These are phyloP conservation scores for Yueomyces sinensis DNA, from an alignment of 805 yeast species.

Conservation along the genomic window DNA sequence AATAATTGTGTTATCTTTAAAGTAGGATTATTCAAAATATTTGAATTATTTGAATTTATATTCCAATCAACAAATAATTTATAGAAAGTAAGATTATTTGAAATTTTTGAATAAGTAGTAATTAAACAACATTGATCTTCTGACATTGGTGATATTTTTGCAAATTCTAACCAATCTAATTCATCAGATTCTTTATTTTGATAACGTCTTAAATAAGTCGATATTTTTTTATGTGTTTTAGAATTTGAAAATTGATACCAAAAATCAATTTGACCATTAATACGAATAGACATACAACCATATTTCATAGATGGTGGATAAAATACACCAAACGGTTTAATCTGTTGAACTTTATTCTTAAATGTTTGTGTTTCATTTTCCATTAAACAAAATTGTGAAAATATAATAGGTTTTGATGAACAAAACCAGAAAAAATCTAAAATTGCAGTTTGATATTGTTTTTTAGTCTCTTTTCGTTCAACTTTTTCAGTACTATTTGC, in stretches of 20 bases:
- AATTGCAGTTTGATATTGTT: slow-evolving; percentile 21
- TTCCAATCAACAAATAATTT: slow-evolving; percentile 23
- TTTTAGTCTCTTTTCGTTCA: slow-evolving; percentile 27
- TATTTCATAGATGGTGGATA: slow-evolving; percentile 27
- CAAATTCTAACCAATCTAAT: slow-evolving; percentile 21
- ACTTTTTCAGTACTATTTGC: too few species aligned
- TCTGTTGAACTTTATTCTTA: slow-evolving; percentile 22
- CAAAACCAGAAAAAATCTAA: slow-evolving; percentile 32
- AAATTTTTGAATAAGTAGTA: slow-evolving; percentile 16
- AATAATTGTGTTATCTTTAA: slow-evolving; percentile 15
- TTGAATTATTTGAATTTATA: slow-evolving; percentile 12
- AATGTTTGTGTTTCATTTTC: slow-evolving; percentile 15
- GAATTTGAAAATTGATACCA: slow-evolving; percentile 28
- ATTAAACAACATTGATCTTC: slow-evolving; percentile 22
- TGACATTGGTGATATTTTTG: slow-evolving; percentile 21
- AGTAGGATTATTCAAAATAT: slow-evolving; percentile 20
- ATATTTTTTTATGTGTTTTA: slow-evolving; percentile 24
- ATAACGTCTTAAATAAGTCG: slow-evolving; percentile 15
- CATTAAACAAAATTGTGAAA: slow-evolving; percentile 20
- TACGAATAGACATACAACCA: slow-evolving; percentile 23
- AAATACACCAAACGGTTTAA: slow-evolving; percentile 23
- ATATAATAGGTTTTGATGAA: slow-evolving; percentile 25
- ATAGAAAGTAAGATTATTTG: slow-evolving; percentile 17
- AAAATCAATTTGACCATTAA: slow-evolving; percentile 24
- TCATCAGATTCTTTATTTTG: slow-evolving; percentile 15